phyloP scores from a whole-genome alignment of 768 basidiomycete genomes.

The Candolleomyces efflorescens region DNA sequence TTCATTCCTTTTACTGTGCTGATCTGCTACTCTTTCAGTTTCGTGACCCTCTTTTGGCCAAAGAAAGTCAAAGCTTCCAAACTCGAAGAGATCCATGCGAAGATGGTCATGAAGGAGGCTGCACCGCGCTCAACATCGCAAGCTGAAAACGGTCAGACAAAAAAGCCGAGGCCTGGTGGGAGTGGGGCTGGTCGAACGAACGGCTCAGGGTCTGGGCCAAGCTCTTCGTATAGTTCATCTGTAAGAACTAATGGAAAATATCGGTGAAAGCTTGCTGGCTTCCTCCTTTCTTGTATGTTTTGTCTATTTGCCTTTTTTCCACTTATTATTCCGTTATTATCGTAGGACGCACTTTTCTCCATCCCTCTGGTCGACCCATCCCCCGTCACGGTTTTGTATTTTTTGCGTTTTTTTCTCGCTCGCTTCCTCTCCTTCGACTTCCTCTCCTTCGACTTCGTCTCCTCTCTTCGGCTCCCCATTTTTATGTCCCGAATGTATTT shows the following conservation, averaged over 20 bases:
- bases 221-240: conserved; percentile 31
- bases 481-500: no score
- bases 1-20: not conserved
- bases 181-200: conserved; percentile 44
- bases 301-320: not conserved
- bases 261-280: conserved; percentile 38
- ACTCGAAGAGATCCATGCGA: conserved; percentile 91
- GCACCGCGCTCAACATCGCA: conserved; percentile 37
- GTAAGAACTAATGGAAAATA: conserved; percentile 58
- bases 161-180: conserved; percentile 57
- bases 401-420: not conserved
- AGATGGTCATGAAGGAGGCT: conserved; percentile 89
- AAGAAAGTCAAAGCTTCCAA: conserved; percentile 94
- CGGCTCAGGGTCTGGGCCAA: conserved; percentile 33
- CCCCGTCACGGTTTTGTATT: not conserved
- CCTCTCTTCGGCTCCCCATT: no score
- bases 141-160: conserved; percentile 35
- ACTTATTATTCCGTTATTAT: not conserved
- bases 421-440: not conserved
- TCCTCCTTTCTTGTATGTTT: conserved; percentile 14
- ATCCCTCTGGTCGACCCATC: no score
- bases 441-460: not conserved
- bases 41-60: conserved; percentile 96
- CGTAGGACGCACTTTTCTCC: not conserved
- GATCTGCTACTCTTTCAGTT: conserved; percentile 41